Conservation (phyloP, 2,329 filamentous ascomycete genomes). For the Colletotrichum chrysophilum region DNA sequence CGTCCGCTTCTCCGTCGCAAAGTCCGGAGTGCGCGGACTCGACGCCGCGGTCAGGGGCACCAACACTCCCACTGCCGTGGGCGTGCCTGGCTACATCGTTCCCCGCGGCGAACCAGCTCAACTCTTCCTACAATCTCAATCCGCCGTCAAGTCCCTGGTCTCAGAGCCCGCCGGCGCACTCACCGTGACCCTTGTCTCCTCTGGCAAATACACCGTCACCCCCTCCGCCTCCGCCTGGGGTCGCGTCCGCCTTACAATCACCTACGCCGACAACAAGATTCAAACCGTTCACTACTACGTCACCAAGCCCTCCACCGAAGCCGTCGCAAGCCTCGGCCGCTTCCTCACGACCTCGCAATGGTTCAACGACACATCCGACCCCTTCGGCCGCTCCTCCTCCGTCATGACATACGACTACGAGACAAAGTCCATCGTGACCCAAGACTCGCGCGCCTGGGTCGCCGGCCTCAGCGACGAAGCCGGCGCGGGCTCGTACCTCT, state of each 20-base stretch:
- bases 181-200: constrained; percentile 25
- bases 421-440: constrained; percentile 43
- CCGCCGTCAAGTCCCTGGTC: constrained; percentile 42
- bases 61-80: constrained; percentile 53
- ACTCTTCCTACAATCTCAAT: constrained; percentile 48
- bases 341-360: constrained; percentile 61
- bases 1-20: constrained; percentile 54
- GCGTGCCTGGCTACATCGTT: constrained; percentile 60
- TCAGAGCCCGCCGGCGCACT: constrained; percentile 44
- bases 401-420: constrained; percentile 63
- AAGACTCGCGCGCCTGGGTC: constrained; percentile 60
- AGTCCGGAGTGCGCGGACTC: constrained; percentile 47
- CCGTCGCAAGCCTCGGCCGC: constrained; percentile 49
- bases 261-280: constrained; percentile 48
- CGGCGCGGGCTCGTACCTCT: constrained; percentile 60
- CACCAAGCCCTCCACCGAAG: constrained; percentile 49
- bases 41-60: constrained; percentile 49
- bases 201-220: constrained; percentile 42
- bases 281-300: constrained; percentile 64
- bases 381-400: constrained; percentile 58
- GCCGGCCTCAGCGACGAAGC: constrained; percentile 65
- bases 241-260: constrained; percentile 50
- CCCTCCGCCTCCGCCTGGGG: constrained; percentile 52
- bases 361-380: constrained; percentile 56
- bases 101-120: constrained; percentile 49